These are phyloP conservation scores for Aspergillus viridinutans DNA, from an alignment of 2,329 filamentous ascomycete genomes.

Conservation along the genomic window DNA sequence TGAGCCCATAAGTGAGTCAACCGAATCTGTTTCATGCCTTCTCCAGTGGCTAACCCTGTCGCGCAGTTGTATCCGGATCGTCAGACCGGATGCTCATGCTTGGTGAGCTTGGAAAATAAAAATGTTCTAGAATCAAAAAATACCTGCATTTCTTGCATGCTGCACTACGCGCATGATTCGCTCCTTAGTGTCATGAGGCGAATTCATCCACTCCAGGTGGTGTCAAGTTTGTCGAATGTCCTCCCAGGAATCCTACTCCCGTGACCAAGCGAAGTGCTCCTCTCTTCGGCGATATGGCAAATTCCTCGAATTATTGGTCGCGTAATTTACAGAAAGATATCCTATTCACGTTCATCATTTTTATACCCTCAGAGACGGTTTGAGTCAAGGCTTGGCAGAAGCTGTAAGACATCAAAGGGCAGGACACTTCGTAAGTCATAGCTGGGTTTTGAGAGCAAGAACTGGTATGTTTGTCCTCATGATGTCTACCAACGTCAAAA, in stretches of 20 bases:
- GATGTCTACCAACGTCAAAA: not conserved
- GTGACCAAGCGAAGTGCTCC: not conserved
- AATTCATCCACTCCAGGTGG: not conserved
- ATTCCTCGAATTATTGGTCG: not conserved
- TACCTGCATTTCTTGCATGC: not conserved
- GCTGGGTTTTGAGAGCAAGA: not conserved
- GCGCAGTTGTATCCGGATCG: slow-evolving; percentile 75
- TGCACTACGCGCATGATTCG: not conserved
- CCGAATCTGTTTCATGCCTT: not conserved
- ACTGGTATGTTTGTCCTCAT: not conserved
- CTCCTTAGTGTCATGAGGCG: not conserved
- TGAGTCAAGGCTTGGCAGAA: not conserved
- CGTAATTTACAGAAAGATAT: not conserved
- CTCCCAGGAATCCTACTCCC: not conserved
- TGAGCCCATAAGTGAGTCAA: slow-evolving; percentile 78
- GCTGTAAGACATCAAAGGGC: not conserved
- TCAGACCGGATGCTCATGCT: slow-evolving; percentile 84
- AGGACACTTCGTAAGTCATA: not conserved
- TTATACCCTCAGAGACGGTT: not conserved
- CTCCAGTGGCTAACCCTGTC: not conserved
- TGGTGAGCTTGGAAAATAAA: slow-evolving; percentile 70
- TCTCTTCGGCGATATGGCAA: not conserved
- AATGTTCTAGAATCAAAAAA: not conserved
- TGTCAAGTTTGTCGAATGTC: not conserved
- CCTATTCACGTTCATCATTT: not conserved